Percentiles rank a stretch among this genome's conserved stretches.
phyloP scores from a whole-genome alignment of 139 green algal genomes.

The Pleodorina starrii region DNA sequence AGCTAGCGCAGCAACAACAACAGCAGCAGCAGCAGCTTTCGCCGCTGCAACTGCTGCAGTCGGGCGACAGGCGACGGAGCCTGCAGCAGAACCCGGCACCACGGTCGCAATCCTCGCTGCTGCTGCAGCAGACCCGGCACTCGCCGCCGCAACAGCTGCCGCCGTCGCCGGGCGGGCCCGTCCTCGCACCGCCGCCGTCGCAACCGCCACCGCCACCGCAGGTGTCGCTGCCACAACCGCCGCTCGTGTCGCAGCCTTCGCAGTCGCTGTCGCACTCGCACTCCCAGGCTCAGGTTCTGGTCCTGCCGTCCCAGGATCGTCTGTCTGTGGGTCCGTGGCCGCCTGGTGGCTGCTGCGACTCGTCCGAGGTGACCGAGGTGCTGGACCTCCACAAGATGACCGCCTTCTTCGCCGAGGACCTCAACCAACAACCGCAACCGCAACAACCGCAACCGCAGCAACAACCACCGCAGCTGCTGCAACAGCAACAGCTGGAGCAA shows the following conservation, averaged over 20 bases:
- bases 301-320: neutral
- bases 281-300: neutral
- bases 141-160: neutral
- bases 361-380: neutral
- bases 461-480: neutral
- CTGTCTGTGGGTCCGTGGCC: neutral
- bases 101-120: neutral
- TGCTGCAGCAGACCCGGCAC: neutral
- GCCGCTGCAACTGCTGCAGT: no score
- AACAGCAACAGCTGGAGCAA: neutral
- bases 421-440: neutral
- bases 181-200: no score
- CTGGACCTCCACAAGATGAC: neutral
- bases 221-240: neutral
- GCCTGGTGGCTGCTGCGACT: neutral
- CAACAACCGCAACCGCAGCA: neutral
- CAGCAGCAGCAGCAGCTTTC: no score
- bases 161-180: no score
- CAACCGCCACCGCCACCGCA: neutral
- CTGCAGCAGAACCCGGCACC: no score
- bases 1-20: no score
- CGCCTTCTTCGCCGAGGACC: constrained; percentile 4
- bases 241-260: no score
- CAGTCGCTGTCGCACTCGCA: neutral
- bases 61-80: no score